Evolutionary conservation across 768 basidiomycete species (phyloP), one percentile per base, ranked within the genome.

Genomic region (Rhizopogon salebrosus): DNA sequence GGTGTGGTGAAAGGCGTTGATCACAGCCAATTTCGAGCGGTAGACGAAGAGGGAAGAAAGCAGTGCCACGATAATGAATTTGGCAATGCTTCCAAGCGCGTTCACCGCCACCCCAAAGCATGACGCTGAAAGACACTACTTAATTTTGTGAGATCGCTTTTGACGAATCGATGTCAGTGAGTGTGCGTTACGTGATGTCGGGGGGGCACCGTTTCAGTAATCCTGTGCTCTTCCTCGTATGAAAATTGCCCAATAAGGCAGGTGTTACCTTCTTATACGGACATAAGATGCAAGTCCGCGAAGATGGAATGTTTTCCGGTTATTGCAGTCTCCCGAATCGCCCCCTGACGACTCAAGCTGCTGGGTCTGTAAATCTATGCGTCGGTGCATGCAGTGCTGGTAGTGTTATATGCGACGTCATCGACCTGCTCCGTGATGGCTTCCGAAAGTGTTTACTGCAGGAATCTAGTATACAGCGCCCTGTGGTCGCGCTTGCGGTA

Each of bases 11-110:
- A 58, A 60, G 54, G 59, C 57, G 54, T n/a, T 60, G 20, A 53
- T 70, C 67, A 69, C 65, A 65, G 67, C 69, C 67, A 59, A 65
- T 46, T 51, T 46, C 24, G 51, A 51, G 62, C 63, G 45, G 67
- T 60, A 60, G 54, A 52, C 39, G 61, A 55, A 40, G 57, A 56
- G 57, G 48, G 57, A 60, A 50, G 57, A 57, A 59, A 63, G 65
- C 67, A 51, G 68, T 65, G 63, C 36, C 34, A 45, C 49, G 53
- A 52, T 58, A 70, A 67, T 75, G 39, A 14, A 50, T 61, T 64
- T 57, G 54, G 59, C 54, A 60, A 55, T 26, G 3, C 31, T 36
- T 14, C 23, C 26, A 53, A 57, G 65, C 59, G 69, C 53, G 43
- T 49, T 62, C 65, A 70, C 55, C 62, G 67, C 67, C 69, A 69